Percentiles rank a stretch among this genome's conserved stretches.
These are phyloP conservation scores for Ceratonia siliqua DNA, from an alignment of 306 rosid species.

Conservation along the genomic window DNA sequence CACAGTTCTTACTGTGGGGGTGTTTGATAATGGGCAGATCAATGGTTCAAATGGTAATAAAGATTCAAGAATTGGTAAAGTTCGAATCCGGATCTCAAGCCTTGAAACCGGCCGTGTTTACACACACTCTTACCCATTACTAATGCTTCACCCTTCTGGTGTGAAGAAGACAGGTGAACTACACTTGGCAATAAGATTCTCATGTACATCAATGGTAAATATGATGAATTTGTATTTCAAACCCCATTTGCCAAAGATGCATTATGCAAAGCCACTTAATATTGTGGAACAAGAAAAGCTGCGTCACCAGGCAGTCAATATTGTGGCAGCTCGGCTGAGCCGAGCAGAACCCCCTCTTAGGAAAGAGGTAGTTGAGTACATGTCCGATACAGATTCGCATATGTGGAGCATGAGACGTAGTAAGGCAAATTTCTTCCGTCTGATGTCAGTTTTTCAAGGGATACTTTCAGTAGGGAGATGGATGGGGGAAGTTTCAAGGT, in stretches of 20 bases:
- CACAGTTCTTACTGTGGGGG: conserved; percentile 87
- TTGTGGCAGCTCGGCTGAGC: conserved; percentile 84
- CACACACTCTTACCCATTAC: conserved; percentile 73
- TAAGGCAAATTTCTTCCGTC: conserved; percentile 90
- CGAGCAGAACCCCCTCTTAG: conserved; percentile 90
- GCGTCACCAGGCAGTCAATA: conserved; percentile 77
- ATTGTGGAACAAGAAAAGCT: conserved; percentile 72
- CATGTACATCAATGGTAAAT: conserved; percentile 58
- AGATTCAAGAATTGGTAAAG: conserved; percentile 74
- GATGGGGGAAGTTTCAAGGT: conserved; percentile 79
- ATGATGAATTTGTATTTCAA: conserved; percentile 67
- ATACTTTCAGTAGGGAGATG: conserved; percentile 61
- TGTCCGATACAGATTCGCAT: conserved; percentile 87
- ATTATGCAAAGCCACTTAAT: conserved; percentile 71
- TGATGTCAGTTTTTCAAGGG: conserved; percentile 77
- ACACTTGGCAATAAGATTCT: conserved; percentile 85
- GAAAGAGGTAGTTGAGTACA: conserved; percentile 86
- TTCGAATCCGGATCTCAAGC: conserved; percentile 86
- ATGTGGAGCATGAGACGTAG: conserved; percentile 98
- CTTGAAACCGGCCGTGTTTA: conserved; percentile 78
- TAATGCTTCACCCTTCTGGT: conserved; percentile 86
- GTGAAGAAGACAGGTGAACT: conserved; percentile 95
- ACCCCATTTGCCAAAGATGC: conserved; percentile 94
- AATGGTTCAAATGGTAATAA: conserved; percentile 46
- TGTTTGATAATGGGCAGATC: conserved; percentile 73